Percentiles rank a stretch among this genome's conserved stretches.
Conservation (phyloP, 306 rosid species). For the Chamaecrista fasciculata region DNA sequence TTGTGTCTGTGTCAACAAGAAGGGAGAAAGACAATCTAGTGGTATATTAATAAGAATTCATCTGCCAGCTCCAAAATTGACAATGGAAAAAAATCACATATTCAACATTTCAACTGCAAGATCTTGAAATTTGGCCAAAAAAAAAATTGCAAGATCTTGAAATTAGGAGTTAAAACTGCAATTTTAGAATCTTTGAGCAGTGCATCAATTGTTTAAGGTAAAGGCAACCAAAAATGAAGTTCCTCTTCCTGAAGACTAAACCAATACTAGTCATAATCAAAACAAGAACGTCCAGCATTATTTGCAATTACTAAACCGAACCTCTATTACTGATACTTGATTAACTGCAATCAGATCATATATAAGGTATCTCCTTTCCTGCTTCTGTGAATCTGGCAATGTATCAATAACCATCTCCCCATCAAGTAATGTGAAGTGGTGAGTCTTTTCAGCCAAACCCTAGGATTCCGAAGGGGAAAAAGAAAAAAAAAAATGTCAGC, state of each 20-base stretch:
- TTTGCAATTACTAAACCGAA: conserved; percentile 27
- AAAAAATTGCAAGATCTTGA: conserved; percentile 7
- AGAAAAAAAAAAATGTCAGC: conserved; percentile 33
- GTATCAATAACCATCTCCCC: conserved; percentile 97
- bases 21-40: background rate
- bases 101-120: conserved; percentile 9
- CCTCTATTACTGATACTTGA: conserved; percentile 68
- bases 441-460: conserved; percentile 74
- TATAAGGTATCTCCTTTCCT: conserved; percentile 94
- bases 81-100: background rate
- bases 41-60: background rate
- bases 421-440: conserved; percentile 84
- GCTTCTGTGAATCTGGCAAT: conserved; percentile 77
- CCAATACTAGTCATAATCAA: background rate
- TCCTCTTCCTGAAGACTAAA: conserved; percentile 2
- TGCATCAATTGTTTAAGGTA: conserved; percentile 3
- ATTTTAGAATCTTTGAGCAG: conserved; percentile 12
- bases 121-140: background rate
- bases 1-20: background rate
- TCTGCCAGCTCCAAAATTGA: background rate
- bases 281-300: conserved; percentile 11
- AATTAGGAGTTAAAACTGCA: background rate
- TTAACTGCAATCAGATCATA: conserved; percentile 88
- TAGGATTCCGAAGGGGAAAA: conserved; percentile 25
- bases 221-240: background rate